These are phyloP conservation scores for Porphyrellus cyaneotinctus DNA, from an alignment of 768 basidiomycete genomes.

Conservation along the genomic window DNA sequence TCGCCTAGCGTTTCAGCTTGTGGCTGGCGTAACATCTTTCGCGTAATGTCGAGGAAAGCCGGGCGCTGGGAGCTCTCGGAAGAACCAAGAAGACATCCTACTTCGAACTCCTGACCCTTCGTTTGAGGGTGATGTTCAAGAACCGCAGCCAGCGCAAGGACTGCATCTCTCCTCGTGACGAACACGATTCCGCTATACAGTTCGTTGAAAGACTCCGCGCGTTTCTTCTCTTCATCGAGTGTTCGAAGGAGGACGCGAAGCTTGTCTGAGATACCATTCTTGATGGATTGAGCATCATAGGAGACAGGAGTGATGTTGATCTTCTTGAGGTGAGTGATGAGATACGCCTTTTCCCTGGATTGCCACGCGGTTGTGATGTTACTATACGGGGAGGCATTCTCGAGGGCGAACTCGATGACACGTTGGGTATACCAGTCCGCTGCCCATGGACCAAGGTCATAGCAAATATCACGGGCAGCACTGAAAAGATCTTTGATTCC, in stretches of 20 bases:
- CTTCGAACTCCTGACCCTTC: slow-evolving; percentile 39
- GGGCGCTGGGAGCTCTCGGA: slow-evolving; percentile 56
- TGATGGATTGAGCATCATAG: slow-evolving; percentile 47
- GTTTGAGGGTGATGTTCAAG: slow-evolving; percentile 57
- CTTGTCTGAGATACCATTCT: slow-evolving; percentile 54
- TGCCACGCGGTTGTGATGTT: slow-evolving; percentile 52
- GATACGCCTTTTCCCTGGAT: slow-evolving; percentile 57
- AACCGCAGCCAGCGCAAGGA: slow-evolving; percentile 62
- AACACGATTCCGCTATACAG: slow-evolving; percentile 72
- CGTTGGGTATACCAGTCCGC: slow-evolving; percentile 71
- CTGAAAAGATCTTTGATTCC: slow-evolving; percentile 57
- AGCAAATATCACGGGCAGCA: slow-evolving; percentile 54
- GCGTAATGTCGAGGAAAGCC: slow-evolving; percentile 68
- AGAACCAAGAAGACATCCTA: slow-evolving; percentile 63
- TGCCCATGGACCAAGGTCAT: slow-evolving; percentile 69
- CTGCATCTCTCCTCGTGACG: slow-evolving; percentile 71
- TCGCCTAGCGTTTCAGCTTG: slow-evolving; percentile 55
- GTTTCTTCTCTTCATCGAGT: slow-evolving; percentile 53
- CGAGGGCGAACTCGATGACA: slow-evolving; percentile 51
- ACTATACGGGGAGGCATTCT: slow-evolving; percentile 41
- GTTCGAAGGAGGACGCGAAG: slow-evolving; percentile 49
- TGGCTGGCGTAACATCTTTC: slow-evolving; percentile 45
- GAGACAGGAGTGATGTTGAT: slow-evolving; percentile 46
- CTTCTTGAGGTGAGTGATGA: slow-evolving; percentile 45
- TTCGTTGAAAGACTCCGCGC: slow-evolving; percentile 48